Conservation (phyloP, 2,329 filamentous ascomycete species). For the Diaporthe eres region DNA sequence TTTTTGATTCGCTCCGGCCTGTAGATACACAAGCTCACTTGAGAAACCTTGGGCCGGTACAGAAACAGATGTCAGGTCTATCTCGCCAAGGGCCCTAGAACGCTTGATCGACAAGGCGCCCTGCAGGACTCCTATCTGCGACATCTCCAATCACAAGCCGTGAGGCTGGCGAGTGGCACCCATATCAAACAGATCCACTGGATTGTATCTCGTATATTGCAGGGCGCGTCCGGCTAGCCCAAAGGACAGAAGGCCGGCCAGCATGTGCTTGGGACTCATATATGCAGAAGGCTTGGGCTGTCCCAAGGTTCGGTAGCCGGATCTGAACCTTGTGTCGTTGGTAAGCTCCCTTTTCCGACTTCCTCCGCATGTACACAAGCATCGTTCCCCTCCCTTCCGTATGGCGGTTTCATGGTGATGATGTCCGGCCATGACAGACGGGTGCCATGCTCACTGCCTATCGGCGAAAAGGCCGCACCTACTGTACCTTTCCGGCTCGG, state of each 20-base stretch:
- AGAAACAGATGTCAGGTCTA: slow-evolving; percentile 28
- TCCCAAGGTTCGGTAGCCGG: slow-evolving; percentile 10
- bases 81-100: slow-evolving; percentile 31
- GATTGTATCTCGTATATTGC: slow-evolving; percentile 23
- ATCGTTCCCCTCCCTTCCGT: background rate
- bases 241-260: slow-evolving; percentile 5
- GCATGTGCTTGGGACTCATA: background rate
- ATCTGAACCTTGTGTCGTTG: slow-evolving; percentile 9
- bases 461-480: slow-evolving; percentile 26
- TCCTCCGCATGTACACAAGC: background rate
- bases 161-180: slow-evolving; percentile 26
- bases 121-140: slow-evolving; percentile 25
- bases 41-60: background rate
- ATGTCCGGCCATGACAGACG: background rate
- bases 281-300: background rate
- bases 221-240: background rate
- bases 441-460: slow-evolving; percentile 13
- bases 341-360: background rate
- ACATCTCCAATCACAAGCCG: slow-evolving; percentile 32
- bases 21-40: slow-evolving; percentile 16
- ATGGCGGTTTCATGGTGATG: slow-evolving; percentile 12
- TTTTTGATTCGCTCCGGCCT: background rate
- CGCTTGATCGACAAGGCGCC: slow-evolving; percentile 27
- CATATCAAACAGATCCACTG: slow-evolving; percentile 29
- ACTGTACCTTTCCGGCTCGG: slow-evolving; percentile 70